phyloP scores from a whole-genome alignment of 1,139 yeast species.

The Suhomyces coccinellae region DNA sequence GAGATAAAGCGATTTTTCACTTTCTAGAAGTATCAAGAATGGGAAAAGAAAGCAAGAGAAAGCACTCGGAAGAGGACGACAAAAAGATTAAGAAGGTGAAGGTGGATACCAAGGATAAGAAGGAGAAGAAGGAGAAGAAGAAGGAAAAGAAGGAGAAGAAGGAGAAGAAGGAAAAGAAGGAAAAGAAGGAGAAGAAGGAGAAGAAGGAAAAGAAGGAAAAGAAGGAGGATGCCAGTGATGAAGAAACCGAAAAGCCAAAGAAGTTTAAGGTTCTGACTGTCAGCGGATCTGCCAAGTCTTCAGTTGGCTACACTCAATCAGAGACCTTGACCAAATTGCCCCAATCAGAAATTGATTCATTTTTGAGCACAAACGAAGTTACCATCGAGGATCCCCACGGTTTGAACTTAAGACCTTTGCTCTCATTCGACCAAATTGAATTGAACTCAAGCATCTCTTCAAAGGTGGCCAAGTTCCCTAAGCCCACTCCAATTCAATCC shows the following conservation, averaged over 20 bases:
- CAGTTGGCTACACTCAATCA: constrained; percentile 32
- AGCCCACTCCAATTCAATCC: constrained; percentile 97
- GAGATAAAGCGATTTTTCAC: constrained; percentile 12
- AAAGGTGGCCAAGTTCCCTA: constrained; percentile 68
- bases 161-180: constrained; percentile 35
- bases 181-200: constrained; percentile 20
- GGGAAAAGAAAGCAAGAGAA: constrained; percentile 46
- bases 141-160: constrained; percentile 40
- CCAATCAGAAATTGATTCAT: constrained; percentile 58
- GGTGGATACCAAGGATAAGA: constrained; percentile 47
- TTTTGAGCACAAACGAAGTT: constrained; percentile 71
- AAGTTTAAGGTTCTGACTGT: constrained; percentile 12
- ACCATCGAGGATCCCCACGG: constrained; percentile 70
- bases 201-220: constrained; percentile 13
- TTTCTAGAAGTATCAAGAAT: constrained; percentile 14
- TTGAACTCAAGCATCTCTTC: constrained; percentile 57
- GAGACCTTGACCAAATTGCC: constrained; percentile 34
- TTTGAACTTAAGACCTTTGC: constrained; percentile 60
- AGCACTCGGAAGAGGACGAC: constrained; percentile 34
- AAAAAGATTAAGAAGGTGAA: constrained; percentile 45
- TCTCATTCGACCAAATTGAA: constrained; percentile 62
- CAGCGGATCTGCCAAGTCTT: constrained; percentile 15
- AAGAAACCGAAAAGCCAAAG: constrained; percentile 15
- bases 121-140: constrained; percentile 49
- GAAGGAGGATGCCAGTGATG: constrained; percentile 18